Base-by-base conservation (phyloP, 1,284 basidiomycete genomes). In the Cryptococcus sp. region DNA sequence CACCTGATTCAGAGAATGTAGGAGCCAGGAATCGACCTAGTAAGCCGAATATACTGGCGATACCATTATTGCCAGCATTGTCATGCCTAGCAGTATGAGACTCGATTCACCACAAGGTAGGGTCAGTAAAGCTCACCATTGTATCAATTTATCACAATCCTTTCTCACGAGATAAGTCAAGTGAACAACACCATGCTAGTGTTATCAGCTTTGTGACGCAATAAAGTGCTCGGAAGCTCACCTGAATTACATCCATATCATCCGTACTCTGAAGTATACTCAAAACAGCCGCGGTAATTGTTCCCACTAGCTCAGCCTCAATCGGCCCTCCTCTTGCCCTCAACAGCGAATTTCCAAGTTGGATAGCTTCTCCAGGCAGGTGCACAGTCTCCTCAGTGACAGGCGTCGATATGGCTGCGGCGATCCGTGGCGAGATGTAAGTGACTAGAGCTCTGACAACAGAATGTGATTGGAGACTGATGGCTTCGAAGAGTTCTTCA, bases 101-200 rank as follows among this genome's bases (percentile, higher is more conserved):
- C 10, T 41, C 38, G 38, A 41, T 10, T 41, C 10, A 41, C 38
- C 10, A 41, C n/a, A 41, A 10, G 38, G n/a, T 10, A 41, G 10
- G n/a, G 10, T 10, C n/a, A 10, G n/a, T n/a, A n/a, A 41, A 10
- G 38, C 38, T 11, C 47, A 72, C 88, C 89, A 97, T 2, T 82
- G 78, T 3, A 93, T 70, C 8, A 96, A 78, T 71, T 93, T 90
- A 33, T 82, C 77, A 60, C 85, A 84, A 67, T 94, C 91, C 78
- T 94, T 97, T 46, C 92, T 85, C 46, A 96, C 83, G 45, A 97
- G 80, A 42, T 86, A 79, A 0, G 92, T 96, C 11, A 98, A 79
- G 63, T 89, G 87, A 7, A 84, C 76, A 53, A 94, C 84, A 10
- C 90, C 89, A 65, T 88, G 88, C 88, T 95, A 68, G 10, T 0